Conservation (phyloP, 192 early-diverging fungal genomes). For the Coemansia sp. region DNA sequence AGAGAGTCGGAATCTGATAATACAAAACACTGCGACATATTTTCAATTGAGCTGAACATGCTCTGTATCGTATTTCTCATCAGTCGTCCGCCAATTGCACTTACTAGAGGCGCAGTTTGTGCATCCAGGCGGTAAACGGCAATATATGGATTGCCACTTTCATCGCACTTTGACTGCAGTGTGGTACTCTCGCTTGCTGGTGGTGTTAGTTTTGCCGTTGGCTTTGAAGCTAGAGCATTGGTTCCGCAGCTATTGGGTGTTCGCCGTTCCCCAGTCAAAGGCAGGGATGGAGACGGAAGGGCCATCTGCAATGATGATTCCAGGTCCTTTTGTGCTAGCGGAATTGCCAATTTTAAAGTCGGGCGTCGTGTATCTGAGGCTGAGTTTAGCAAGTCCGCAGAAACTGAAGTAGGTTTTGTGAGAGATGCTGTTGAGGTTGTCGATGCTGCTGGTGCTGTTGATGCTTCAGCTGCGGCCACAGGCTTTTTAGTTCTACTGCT, state of each 20-base stretch:
- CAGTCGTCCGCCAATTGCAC: constrained; percentile 18
- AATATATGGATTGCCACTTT: constrained; percentile 15
- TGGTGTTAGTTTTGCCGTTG: not conserved
- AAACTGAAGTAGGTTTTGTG: not conserved
- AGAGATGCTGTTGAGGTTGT: not conserved
- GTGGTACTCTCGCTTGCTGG: not conserved
- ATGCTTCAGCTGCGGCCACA: not conserved
- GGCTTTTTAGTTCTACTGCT: not conserved
- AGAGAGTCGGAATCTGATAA: not conserved
- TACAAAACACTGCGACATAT: constrained; percentile 28
- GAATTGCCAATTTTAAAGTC: not conserved
- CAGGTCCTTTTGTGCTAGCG: not conserved
- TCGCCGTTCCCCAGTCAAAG: no score
- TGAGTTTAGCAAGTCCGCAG: no score
- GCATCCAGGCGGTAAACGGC: constrained; percentile 28
- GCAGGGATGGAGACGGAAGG: not conserved
- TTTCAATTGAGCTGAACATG: constrained; percentile 17
- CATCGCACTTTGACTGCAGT: constrained; percentile 1
- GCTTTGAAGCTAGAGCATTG: no score
- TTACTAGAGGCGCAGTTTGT: constrained; percentile 21
- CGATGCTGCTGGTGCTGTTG: not conserved
- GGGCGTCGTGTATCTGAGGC: not conserved
- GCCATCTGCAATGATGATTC: not conserved
- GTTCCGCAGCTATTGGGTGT: no score
- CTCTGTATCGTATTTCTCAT: constrained; percentile 28